Conservation (phyloP, 306 rosid species). For the Vigna nakashimae region DNA sequence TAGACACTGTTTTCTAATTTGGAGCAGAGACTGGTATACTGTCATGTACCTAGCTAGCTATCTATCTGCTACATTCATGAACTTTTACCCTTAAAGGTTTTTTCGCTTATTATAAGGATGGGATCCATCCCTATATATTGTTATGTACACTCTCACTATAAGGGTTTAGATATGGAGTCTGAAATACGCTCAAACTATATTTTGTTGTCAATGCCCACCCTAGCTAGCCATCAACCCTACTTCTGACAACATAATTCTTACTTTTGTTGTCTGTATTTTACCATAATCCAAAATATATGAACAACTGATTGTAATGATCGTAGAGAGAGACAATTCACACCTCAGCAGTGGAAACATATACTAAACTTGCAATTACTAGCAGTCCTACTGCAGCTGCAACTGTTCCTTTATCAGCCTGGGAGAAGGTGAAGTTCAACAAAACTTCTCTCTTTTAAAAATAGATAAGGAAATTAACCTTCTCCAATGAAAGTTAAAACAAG, state of each 20-base stretch:
- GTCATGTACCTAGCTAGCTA: no score
- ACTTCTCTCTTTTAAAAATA: no score
- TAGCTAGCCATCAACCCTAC: neutral
- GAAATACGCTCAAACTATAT: neutral
- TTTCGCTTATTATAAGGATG: neutral
- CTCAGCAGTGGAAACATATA: neutral
- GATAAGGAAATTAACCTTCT: no score
- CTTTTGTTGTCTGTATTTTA: neutral
- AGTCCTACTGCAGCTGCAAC: neutral
- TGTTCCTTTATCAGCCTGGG: neutral
- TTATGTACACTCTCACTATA: no score
- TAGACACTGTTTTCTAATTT: neutral
- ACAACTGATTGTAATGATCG: neutral
- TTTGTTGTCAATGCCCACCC: neutral
- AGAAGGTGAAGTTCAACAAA: neutral
- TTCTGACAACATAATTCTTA: conserved; percentile 10
- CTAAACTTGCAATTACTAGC: neutral
- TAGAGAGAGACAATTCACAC: neutral
- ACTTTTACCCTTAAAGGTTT: neutral
- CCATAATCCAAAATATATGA: no score
- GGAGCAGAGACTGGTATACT: neutral
- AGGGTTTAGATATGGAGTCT: neutral
- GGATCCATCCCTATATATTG: no score
- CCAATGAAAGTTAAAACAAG: no score
- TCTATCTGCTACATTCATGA: neutral